Evolutionary conservation across 164 flowering plant species (phyloP), one percentile per base, ranked within the genome.

Genomic region (Vitis cinerea): DNA sequence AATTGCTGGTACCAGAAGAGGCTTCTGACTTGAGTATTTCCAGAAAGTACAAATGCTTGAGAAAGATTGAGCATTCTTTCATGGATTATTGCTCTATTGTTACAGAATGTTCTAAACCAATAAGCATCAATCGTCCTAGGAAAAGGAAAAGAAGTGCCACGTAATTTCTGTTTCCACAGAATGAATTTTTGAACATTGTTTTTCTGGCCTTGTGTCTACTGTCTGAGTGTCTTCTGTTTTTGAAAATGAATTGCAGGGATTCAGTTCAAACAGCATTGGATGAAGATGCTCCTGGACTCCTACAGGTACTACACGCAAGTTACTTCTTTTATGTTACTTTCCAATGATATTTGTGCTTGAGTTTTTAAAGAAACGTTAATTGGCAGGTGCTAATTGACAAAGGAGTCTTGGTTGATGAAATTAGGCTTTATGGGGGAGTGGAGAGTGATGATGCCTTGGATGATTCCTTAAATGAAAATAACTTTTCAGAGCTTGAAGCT

Each of bases 201-300:
- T 58, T 61, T 47, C 19, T 63, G 49, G 16, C 19, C 54, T 53
- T 31, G 23, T 50, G n/a, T 47, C 12, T 48, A 17, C 13, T 37
- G 17, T 27, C 56, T 54, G 23, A 9, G 48, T n/a, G n/a, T n/a
- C n/a, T n/a, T n/a, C n/a, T n/a, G 23, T 31, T 47, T 70, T 13
- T 12, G 15, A 37, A 65, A 71, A 65, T 60, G 17, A 64, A 67
- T 58, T 85, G 71, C 88, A 95, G 99, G 75, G 82, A 85, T 73
- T 92, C 90, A 1, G 81, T 86, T 72, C 89, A 84, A 79, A 86
- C 85, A 37, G 97, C 99, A 8, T 68, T 95, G 61, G 92, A 91
- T 79, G 99, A 95, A 79, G 99, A 95, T 91, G 98, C 91, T 72
- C 98, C 99, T 63, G 99, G 91, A 63, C 94, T 95, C 63, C 83